These are phyloP conservation scores for Fusarium graminum DNA, from an alignment of 2,329 filamentous ascomycete genomes.

Conservation along the genomic window DNA sequence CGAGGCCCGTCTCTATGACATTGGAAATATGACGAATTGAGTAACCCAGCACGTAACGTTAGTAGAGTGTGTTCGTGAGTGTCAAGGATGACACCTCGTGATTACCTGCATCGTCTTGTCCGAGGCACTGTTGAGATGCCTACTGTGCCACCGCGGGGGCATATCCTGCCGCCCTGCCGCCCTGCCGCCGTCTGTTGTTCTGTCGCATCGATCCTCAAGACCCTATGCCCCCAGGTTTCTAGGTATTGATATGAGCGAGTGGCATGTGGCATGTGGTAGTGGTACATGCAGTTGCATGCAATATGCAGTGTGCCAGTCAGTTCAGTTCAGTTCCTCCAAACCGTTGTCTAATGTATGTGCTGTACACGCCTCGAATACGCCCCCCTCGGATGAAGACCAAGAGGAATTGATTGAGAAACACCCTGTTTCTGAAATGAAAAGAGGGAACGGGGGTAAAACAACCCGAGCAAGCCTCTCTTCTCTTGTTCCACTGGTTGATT, in stretches of 20 bases:
- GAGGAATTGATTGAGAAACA: constrained; percentile 11
- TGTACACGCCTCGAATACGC: constrained; percentile 20
- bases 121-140: constrained; percentile 19
- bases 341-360: background rate
- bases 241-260: constrained; percentile 8
- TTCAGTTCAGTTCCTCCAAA: constrained; percentile 25
- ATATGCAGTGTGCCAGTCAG: constrained; percentile 28
- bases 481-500: background rate
- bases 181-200: constrained; percentile 29
- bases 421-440: constrained; percentile 4
- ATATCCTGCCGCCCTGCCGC: constrained; percentile 42
- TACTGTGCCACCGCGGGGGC: constrained; percentile 36
- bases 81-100: constrained; percentile 24
- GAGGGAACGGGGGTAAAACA: background rate
- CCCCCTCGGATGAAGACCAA: constrained; percentile 8
- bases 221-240: constrained; percentile 23
- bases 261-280: constrained; percentile 15
- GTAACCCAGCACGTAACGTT: background rate
- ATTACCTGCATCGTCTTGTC: constrained; percentile 29
- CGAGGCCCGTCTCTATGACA: background rate
- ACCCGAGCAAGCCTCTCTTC: constrained; percentile 1
- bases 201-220: constrained; percentile 5
- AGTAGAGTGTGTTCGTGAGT: background rate
- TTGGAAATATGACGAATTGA: background rate
- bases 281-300: constrained; percentile 18